Evolutionary conservation across 306 rosid genomes (phyloP), one percentile per base, ranked within the genome.

Genomic region (Vachellia collinsii): DNA sequence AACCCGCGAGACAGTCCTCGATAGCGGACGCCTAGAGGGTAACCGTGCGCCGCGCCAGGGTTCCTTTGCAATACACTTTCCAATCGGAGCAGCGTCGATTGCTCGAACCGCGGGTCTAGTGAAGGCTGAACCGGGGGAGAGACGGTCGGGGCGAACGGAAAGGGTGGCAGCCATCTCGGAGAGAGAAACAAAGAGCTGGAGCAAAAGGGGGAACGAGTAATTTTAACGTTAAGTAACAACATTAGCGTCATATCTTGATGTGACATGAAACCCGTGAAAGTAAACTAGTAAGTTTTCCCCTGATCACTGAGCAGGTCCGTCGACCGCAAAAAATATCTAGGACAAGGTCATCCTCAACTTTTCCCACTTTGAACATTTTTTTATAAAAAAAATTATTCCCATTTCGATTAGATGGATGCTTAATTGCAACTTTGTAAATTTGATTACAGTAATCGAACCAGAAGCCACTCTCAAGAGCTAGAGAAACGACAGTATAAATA

Each of bases 121-220:
- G 64, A 88, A 87, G 51, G 83, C 17, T 2, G 94, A 85, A 61
- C 92, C 90, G 88, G 91, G 77, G 34, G 90, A 77, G 78, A 93
- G 79, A 39, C 90, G 90, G 92, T 90, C 88, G 85, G 97, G 92
- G 69, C 97, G 93, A 80, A 90, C 91, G 70, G 98, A 87, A 87
- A 91, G 89, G 71, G 96, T 88, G 80, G 91, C 87, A 77, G 95
- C 87, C 98, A 91, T 91, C 42, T 25, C 11, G 51, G 17, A 51
- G 46, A 34, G 59, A 23, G 11, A 85, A 82, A 82, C 75, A 87
- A 81, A 87, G 84, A 88, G 91, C 86, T 84, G 75, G 12, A 16
- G 67, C 39, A 19, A n/a, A 43, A 19, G 41, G 7, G 9, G 8
- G 5, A 2, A 54, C n/a, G 44, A 25, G 75, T 70, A 25, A 70